A percentile compares a stretch with the other conserved stretches of the same genome.
Evolutionary conservation across 2,329 filamentous ascomycete species (phyloP).

Genomic region (Xylariales sp.): DNA sequence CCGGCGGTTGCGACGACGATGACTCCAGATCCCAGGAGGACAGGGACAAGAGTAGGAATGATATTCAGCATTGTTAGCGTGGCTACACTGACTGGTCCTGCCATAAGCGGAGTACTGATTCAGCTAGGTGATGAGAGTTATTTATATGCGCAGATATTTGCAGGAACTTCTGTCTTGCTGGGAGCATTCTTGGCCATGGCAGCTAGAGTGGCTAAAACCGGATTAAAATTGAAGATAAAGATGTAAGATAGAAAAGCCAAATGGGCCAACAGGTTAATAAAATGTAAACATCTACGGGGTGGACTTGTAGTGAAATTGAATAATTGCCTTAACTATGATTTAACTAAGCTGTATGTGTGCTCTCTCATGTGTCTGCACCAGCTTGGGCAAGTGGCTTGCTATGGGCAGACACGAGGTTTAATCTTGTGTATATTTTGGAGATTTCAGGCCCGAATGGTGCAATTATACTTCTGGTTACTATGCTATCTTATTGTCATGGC

Average conservation of each 20-base stretch:
- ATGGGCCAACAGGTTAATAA: no score
- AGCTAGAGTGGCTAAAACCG: constrained; percentile 4
- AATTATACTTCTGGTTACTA: no score
- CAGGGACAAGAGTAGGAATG: constrained; percentile 10
- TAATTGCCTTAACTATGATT: no score
- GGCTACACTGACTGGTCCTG: constrained; percentile 9
- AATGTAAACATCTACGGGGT: no score
- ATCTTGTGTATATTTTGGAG: no score
- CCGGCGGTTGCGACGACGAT: constrained; percentile 9
- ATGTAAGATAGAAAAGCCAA: not conserved
- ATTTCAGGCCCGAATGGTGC: no score
- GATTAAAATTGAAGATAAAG: not conserved
- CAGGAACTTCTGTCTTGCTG: constrained; percentile 7
- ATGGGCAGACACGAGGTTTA: no score
- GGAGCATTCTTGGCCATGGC: constrained; percentile 8
- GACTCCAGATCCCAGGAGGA: constrained; percentile 9
- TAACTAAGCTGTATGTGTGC: no score
- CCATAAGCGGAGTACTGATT: constrained; percentile 9
- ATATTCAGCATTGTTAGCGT: constrained; percentile 9
- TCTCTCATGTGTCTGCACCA: no score
- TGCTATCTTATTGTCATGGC: no score
- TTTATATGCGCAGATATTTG: constrained; percentile 8
- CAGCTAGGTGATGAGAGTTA: constrained; percentile 4
- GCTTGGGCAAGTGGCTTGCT: no score
- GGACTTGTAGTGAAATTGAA: no score